Conservation (phyloP, 1,139 yeast species). For the Geotrichum reessii region DNA sequence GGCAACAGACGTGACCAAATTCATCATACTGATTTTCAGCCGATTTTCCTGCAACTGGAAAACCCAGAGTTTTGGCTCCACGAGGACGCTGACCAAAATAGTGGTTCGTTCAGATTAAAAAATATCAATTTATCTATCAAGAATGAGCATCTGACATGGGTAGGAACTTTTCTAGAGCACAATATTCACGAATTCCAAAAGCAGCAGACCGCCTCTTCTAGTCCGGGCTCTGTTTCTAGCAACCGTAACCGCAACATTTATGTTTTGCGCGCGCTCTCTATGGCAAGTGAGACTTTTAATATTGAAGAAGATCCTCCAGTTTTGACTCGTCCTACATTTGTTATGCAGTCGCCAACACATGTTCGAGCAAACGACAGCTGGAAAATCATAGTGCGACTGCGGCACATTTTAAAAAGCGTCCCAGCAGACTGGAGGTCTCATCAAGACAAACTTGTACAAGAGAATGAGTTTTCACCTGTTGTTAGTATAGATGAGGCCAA, state of each 20-base stretch:
- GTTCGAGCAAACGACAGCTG: conserved; percentile 79
- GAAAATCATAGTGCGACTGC: conserved; percentile 72
- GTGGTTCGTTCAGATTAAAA: conserved; percentile 29
- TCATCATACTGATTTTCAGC: conserved; percentile 20
- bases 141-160: conserved; percentile 28
- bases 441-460: conserved; percentile 26
- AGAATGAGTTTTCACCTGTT: conserved; percentile 27
- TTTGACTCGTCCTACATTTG: conserved; percentile 79
- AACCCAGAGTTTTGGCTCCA: conserved; percentile 31
- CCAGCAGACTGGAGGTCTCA: conserved; percentile 48
- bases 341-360: conserved; percentile 67
- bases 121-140: conserved; percentile 28
- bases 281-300: conserved; percentile 54
- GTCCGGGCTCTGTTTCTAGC: conserved; percentile 7
- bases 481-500: conserved; percentile 49
- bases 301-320: conserved; percentile 84
- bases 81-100: conserved; percentile 23
- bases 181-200: conserved; percentile 22
- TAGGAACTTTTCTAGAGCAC: conserved; percentile 24
- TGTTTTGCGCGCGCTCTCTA: conserved; percentile 48
- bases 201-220: conserved; percentile 7
- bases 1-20: conserved; percentile 1
- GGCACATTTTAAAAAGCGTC: conserved; percentile 63
- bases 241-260: conserved; percentile 23
- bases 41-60: conserved; percentile 28